These are phyloP conservation scores for Penstemon davidsonii DNA, from an alignment of 257 asterid species.

Conservation along the genomic window DNA sequence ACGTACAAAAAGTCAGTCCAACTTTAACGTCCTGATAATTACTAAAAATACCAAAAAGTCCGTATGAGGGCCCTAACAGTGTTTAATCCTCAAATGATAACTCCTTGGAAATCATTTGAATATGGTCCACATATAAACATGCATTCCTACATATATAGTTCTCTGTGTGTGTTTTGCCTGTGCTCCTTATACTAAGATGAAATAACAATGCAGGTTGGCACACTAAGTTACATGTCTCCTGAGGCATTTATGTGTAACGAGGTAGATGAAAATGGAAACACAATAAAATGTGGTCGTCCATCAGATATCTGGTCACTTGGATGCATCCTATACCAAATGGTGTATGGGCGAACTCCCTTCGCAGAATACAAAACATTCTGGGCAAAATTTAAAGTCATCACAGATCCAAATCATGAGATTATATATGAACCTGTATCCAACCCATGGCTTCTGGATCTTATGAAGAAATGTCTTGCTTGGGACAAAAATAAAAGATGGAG, in stretches of 20 bases:
- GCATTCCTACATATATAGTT: not conserved
- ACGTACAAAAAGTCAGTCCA: too few species aligned
- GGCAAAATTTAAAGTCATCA: conserved; percentile 96
- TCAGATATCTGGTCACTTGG: conserved; percentile 99
- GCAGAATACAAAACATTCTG: conserved; percentile 92
- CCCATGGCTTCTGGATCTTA: conserved; percentile 90
- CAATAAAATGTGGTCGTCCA: conserved; percentile 92
- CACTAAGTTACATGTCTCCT: conserved; percentile 98
- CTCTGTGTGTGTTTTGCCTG: not conserved
- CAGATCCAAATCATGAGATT: conserved; percentile 79
- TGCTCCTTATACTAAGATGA: conserved; percentile 23
- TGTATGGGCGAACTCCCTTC: conserved; percentile 92
- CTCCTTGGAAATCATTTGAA: too few species aligned
- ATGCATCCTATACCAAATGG: conserved; percentile 99
- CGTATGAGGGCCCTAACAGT: too few species aligned
- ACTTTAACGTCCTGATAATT: too few species aligned
- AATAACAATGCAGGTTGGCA: conserved; percentile 71
- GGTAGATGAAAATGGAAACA: conserved; percentile 82
- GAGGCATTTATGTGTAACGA: conserved; percentile 98
- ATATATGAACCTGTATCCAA: conserved; percentile 73
- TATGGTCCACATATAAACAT: too few species aligned
- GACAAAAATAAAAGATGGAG: conserved; percentile 83
- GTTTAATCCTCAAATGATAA: too few species aligned
- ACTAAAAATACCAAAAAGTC: too few species aligned
- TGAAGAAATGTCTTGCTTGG: conserved; percentile 98